Base-by-base conservation (phyloP, 2,329 filamentous ascomycete genomes). In the Drechslerella stenobrocha region DNA sequence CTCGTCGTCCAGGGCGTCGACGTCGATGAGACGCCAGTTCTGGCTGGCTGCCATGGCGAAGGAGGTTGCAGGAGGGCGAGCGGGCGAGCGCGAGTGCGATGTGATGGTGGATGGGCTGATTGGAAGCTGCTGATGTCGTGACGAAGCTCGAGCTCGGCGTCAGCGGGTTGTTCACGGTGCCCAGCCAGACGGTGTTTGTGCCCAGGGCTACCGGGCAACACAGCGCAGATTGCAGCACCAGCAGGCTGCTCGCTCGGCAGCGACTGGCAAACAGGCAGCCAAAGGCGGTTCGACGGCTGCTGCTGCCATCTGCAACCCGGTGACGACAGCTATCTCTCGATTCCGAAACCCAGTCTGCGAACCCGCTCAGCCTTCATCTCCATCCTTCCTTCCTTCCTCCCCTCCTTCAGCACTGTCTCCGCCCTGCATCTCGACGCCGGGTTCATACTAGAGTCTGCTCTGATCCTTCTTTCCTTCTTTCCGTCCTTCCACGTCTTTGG, bases 21-120 rank as follows among this genome's bases (percentile, higher is more conserved):
- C 65, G 37, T 73, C 72, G 53, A 73, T 72, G 26, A 72, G 65
- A 45, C 72, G 72, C 64, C 71, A 73, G 70, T 73, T 73, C 46
- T 64, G 56, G 40, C 59, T 52, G 24, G 70, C 45, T 37, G 63
- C 63, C 63, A 67, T 67, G 28, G 24, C 28, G 50, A 22, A 34
- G 5, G 13, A 37, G 9, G 20, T n/a, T n/a, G 35, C 28, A 20
- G 50, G 42, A 22, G 22, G 30, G 30, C 34, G 52, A 23, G 34
- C n/a, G 40, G 32, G 32, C 42, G 52, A 32, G 23, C 23, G 22
- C 13, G 23, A 2, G 26, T 4, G 35, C n/a, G 35, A 46, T 47
- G 52, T 47, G 24, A 37, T 24, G 46, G 46, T 51, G 44, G 5
- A 30, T 51, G 34, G 40, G 35, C 13, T 6, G 22, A 23, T 23